phyloP scores from a whole-genome alignment of 495 filamentous ascomycete genomes.

The Gamarada debralockiae region DNA sequence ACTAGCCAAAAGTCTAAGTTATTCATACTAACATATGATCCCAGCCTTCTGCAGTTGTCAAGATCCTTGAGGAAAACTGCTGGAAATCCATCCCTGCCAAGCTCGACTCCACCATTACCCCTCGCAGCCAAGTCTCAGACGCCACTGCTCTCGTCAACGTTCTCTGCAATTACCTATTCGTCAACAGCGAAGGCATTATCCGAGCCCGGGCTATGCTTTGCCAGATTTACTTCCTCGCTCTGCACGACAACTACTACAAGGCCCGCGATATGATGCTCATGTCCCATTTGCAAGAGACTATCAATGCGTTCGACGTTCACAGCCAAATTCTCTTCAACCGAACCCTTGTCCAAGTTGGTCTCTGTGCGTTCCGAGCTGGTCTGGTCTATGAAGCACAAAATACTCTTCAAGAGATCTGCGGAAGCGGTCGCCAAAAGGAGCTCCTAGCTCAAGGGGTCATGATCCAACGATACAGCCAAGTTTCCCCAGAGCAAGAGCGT shows the following conservation, averaged over 20 bases:
- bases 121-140: slow-evolving; percentile 59
- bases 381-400: slow-evolving; percentile 97
- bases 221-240: slow-evolving; percentile 95
- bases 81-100: slow-evolving; percentile 76
- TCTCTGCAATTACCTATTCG: slow-evolving; percentile 92
- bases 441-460: slow-evolving; percentile 96
- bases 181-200: slow-evolving; percentile 90
- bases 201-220: slow-evolving; percentile 95
- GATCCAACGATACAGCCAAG: slow-evolving; percentile 91
- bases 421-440: slow-evolving; percentile 95
- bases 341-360: slow-evolving; percentile 93
- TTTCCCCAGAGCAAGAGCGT: slow-evolving; percentile 95
- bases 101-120: slow-evolving; percentile 76
- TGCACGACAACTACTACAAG: slow-evolving; percentile 96
- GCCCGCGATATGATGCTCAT: slow-evolving; percentile 99
- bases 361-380: slow-evolving; percentile 95
- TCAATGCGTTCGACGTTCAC: slow-evolving; percentile 88
- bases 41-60: slow-evolving; percentile 84
- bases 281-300: slow-evolving; percentile 98
- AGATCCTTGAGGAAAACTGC: slow-evolving; percentile 84
- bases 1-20: too few relatives aligned
- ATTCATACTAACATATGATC: slow-evolving; percentile 25
- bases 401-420: slow-evolving; percentile 95
- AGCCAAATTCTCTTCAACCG: slow-evolving; percentile 99
- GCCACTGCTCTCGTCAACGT: slow-evolving; percentile 73